Conservation (phyloP, 192 early-diverging fungal genomes). For the Umbelopsis sp. region DNA sequence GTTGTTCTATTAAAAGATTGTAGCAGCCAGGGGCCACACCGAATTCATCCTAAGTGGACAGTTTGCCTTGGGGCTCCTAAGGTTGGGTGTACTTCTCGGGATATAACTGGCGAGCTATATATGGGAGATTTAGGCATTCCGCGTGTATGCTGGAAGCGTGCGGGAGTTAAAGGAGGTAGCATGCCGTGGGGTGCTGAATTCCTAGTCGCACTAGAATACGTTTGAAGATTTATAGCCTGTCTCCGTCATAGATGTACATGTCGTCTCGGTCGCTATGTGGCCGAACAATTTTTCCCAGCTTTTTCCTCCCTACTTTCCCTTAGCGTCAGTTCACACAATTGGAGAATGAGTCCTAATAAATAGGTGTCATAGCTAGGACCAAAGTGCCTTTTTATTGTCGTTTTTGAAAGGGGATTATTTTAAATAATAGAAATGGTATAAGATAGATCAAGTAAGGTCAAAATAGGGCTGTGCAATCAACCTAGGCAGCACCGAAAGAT, state of each 20-base stretch:
- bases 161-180: constrained; percentile 54
- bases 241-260: background rate
- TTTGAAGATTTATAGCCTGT: constrained; percentile 7
- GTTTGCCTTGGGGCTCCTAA: constrained; percentile 79
- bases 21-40: constrained; percentile 25
- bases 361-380: no score
- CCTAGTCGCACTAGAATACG: constrained; percentile 56
- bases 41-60: constrained; percentile 74
- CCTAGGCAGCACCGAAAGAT: constrained; percentile 4
- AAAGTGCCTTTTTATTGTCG: no score
- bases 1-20: background rate
- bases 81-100: constrained; percentile 55
- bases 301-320: background rate
- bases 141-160: constrained; percentile 62
- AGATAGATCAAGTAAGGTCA: background rate
- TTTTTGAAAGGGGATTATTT: background rate
- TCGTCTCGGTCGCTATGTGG: background rate
- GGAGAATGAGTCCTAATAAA: no score
- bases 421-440: constrained; percentile 3
- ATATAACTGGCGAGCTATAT: constrained; percentile 71
- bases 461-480: background rate
- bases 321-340: no score
- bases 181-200: constrained; percentile 67
- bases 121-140: constrained; percentile 81
- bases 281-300: background rate